These are phyloP conservation scores for Silene noctiflora DNA, from an alignment of 179 eudicot genomes.

Conservation along the genomic window DNA sequence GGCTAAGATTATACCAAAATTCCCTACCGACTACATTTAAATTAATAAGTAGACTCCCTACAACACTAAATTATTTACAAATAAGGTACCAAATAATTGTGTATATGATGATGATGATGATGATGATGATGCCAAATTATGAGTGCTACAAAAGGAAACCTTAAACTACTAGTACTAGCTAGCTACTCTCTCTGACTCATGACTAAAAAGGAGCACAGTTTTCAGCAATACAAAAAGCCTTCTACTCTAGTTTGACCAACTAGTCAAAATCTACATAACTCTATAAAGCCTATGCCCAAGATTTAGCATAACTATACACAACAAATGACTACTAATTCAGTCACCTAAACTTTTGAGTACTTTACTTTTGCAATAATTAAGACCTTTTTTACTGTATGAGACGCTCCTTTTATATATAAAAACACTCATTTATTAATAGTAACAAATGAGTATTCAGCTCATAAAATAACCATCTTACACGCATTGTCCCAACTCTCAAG, in stretches of 20 bases:
- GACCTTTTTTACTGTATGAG: too few relatives aligned
- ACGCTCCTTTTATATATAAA: neutral
- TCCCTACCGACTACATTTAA: too few relatives aligned
- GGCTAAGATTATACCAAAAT: too few relatives aligned
- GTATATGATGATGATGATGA: too few relatives aligned
- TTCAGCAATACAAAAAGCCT: neutral
- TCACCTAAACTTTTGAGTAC: neutral
- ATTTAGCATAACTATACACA: constrained; percentile 14
- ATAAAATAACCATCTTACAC: too few relatives aligned
- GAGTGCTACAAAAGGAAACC: neutral
- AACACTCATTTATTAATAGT: neutral
- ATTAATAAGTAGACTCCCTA: too few relatives aligned
- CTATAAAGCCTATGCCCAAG: constrained; percentile 22
- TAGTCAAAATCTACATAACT: constrained; percentile 26
- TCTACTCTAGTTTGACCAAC: constrained; percentile 23
- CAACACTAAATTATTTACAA: too few relatives aligned
- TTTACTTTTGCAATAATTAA: neutral
- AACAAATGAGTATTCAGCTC: too few relatives aligned
- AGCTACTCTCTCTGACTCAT: neutral
- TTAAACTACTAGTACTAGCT: neutral
- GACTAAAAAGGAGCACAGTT: constrained; percentile 2
- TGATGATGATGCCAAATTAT: too few relatives aligned
- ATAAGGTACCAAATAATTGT: too few relatives aligned
- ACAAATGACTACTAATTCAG: constrained; percentile 19
- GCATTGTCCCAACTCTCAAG: too few relatives aligned